A percentile compares a stretch with the other conserved stretches of the same genome.
Evolutionary conservation across 2,329 filamentous ascomycete genomes (phyloP).

Genomic region (Lizonia empirigonia): DNA sequence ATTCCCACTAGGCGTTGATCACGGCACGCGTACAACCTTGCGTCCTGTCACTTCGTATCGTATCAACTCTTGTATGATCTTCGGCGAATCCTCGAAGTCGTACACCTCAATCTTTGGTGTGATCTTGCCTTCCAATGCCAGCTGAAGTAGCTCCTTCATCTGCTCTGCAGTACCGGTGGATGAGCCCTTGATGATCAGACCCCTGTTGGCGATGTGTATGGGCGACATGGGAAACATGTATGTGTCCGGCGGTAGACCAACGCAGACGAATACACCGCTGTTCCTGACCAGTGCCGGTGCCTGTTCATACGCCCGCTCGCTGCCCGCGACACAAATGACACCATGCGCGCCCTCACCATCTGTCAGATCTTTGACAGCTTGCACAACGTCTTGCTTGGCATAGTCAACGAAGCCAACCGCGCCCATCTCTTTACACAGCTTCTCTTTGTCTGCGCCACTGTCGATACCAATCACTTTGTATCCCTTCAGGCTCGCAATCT

Average conservation of each 20-base stretch:
- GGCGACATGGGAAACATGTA: slow-evolving; percentile 55
- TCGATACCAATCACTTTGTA: slow-evolving; percentile 83
- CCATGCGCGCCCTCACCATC: slow-evolving; percentile 54
- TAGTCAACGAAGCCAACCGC: slow-evolving; percentile 81
- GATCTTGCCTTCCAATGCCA: slow-evolving; percentile 52
- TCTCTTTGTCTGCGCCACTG: slow-evolving; percentile 77
- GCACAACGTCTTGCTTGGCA: slow-evolving; percentile 55
- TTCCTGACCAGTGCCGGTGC: slow-evolving; percentile 53
- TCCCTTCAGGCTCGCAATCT: slow-evolving; percentile 86
- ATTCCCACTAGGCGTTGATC: neutral
- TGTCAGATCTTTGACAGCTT: slow-evolving; percentile 49
- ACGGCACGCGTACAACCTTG: slow-evolving; percentile 44
- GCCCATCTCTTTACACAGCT: slow-evolving; percentile 72
- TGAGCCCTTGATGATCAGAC: slow-evolving; percentile 53
- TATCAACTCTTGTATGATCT: slow-evolving; percentile 43
- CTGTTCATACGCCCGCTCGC: slow-evolving; percentile 52
- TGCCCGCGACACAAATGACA: slow-evolving; percentile 55
- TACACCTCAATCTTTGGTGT: slow-evolving; percentile 46
- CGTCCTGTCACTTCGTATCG: slow-evolving; percentile 45
- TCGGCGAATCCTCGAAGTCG: slow-evolving; percentile 44
- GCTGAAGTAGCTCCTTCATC: slow-evolving; percentile 54
- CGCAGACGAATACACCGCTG: slow-evolving; percentile 55
- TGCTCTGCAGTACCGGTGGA: slow-evolving; percentile 53
- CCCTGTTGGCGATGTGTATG: slow-evolving; percentile 55
- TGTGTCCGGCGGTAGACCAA: slow-evolving; percentile 52